phyloP scores from a whole-genome alignment of 2,329 filamentous ascomycete species.

The Phaeomoniella chlamydospora region DNA sequence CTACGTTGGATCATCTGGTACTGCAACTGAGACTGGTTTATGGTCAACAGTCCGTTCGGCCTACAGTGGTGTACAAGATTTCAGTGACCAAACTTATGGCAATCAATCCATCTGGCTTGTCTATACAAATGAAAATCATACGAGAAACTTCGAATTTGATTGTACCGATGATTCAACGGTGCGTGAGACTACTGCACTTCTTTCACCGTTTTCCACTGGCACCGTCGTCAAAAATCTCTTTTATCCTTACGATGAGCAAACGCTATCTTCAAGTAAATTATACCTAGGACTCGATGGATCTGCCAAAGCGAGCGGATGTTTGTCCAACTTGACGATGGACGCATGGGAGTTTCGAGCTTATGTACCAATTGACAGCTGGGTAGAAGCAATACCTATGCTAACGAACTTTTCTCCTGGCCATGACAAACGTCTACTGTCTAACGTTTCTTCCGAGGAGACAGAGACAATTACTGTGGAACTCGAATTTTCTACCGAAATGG shows the following conservation, averaged over 20 bases:
- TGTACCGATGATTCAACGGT: conserved; percentile 23
- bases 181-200: conserved; percentile 25
- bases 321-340: conserved; percentile 28
- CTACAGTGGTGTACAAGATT: conserved; percentile 26
- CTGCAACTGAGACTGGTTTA: conserved; percentile 31
- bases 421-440: conserved; percentile 32
- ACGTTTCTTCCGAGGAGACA: conserved; percentile 15
- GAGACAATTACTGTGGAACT: conserved; percentile 29
- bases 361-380: conserved; percentile 30
- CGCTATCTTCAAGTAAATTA: conserved; percentile 22
- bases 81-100: conserved; percentile 16
- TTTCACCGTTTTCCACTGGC: conserved; percentile 32
- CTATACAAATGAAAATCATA: conserved; percentile 16
- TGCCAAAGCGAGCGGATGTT: conserved; percentile 30
- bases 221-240: conserved; percentile 39
- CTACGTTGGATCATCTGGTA: conserved; percentile 27
- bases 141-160: conserved; percentile 32
- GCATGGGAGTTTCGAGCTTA: conserved; percentile 37
- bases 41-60: conserved; percentile 34
- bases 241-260: conserved; percentile 34
- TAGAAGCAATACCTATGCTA: conserved; percentile 31
- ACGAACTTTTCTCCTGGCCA: conserved; percentile 38
- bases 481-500: conserved; percentile 37
- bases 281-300: conserved; percentile 23
- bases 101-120: conserved; percentile 17